phyloP scores from a whole-genome alignment of 805 yeast genomes.

The Yarrowia yakushimensis region DNA sequence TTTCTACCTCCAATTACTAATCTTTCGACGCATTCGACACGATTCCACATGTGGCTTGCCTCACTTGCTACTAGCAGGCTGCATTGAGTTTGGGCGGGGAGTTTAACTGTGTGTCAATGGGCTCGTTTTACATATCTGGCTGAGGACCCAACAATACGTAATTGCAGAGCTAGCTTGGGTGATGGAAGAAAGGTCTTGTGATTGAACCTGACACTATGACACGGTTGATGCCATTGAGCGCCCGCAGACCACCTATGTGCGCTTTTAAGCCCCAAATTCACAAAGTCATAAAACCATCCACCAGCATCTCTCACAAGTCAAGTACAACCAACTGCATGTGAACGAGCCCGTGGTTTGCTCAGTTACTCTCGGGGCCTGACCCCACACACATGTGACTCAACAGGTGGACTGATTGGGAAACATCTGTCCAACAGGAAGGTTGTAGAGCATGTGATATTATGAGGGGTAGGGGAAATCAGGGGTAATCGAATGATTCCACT shows the following conservation, averaged over 20 bases:
- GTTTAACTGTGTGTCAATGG: slow-evolving; percentile 5
- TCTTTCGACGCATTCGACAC: background rate
- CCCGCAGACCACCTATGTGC: background rate
- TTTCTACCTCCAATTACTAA: background rate
- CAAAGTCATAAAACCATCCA: background rate
- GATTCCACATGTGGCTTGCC: background rate
- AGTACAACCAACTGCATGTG: slow-evolving; percentile 5
- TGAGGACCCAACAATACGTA: background rate
- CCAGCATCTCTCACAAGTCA: background rate
- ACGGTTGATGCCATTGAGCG: background rate
- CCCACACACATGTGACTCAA: background rate
- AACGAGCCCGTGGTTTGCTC: background rate
- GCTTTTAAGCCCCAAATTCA: background rate
- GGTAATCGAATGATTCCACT: too few relatives aligned
- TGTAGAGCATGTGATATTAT: slow-evolving; percentile 2
- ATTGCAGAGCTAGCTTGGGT: background rate
- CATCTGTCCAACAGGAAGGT: background rate
- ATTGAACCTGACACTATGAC: background rate
- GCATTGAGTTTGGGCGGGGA: background rate
- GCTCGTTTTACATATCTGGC: background rate
- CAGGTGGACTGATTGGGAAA: slow-evolving; percentile 12
- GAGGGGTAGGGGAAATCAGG: too few relatives aligned
- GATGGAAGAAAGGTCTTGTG: background rate
- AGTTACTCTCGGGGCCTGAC: background rate
- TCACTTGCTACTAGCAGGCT: slow-evolving; percentile 6